Conservation (phyloP, 2,329 filamentous ascomycete genomes). For the Escovopsis weberi region DNA sequence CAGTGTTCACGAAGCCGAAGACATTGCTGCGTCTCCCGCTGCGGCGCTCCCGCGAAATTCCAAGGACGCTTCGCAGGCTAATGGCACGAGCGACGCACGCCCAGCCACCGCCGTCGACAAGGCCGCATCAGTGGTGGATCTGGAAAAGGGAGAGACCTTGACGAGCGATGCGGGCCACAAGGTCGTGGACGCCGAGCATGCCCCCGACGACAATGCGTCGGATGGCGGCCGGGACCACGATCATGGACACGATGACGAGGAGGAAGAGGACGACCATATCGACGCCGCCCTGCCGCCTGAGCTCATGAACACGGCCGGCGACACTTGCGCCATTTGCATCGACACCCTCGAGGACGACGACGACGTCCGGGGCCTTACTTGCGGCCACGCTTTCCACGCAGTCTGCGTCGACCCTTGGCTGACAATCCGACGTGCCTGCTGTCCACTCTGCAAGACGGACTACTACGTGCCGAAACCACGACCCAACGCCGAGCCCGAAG, state of each 20-base stretch:
- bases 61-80: too few relatives aligned
- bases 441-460: slow-evolving; percentile 93
- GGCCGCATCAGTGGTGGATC: slow-evolving; percentile 9
- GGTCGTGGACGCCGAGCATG: background rate
- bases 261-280: slow-evolving; percentile 69
- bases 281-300: slow-evolving; percentile 71
- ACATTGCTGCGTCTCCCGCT: slow-evolving; percentile 29
- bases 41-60: slow-evolving; percentile 15
- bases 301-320: slow-evolving; percentile 65
- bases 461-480: slow-evolving; percentile 93
- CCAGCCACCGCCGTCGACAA: slow-evolving; percentile 7
- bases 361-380: slow-evolving; percentile 83
- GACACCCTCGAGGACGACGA: slow-evolving; percentile 91
- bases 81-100: too few relatives aligned
- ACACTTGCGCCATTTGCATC: slow-evolving; percentile 93
- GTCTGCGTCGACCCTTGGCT: slow-evolving; percentile 94
- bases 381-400: slow-evolving; percentile 96
- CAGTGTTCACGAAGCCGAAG: slow-evolving; percentile 57
- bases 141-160: slow-evolving; percentile 5
- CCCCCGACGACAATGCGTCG: slow-evolving; percentile 6
- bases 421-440: slow-evolving; percentile 85
- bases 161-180: slow-evolving; percentile 6
- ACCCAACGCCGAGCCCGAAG: slow-evolving; percentile 26
- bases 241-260: slow-evolving; percentile 35
- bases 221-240: slow-evolving; percentile 18